These are phyloP conservation scores for Mucor irregularis DNA, from an alignment of 371 early-diverging fungal genomes.

Conservation along the genomic window DNA sequence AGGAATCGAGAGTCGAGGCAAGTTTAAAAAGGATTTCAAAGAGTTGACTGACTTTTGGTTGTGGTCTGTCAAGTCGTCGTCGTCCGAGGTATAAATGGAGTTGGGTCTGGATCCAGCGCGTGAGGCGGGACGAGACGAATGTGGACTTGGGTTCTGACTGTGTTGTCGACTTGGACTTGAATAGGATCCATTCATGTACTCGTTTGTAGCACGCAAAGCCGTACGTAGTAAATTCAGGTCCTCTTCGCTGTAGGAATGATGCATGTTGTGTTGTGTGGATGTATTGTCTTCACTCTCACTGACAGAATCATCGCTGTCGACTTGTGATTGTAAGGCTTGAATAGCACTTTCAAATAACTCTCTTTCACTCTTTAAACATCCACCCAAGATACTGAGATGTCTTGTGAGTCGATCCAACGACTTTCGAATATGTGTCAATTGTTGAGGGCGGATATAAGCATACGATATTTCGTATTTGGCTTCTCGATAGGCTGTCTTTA, in stretches of 20 bases:
- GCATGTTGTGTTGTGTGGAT: not conserved
- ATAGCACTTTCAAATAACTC: slow-evolving; percentile 46
- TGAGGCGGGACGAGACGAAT: slow-evolving; percentile 4
- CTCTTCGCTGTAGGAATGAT: slow-evolving; percentile 31
- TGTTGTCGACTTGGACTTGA: slow-evolving; percentile 5
- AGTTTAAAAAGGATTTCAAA: slow-evolving; percentile 30
- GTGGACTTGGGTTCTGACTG: not conserved
- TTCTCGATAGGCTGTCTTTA: slow-evolving; percentile 47
- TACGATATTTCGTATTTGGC: slow-evolving; percentile 52
- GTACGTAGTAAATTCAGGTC: slow-evolving; percentile 26
- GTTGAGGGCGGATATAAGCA: slow-evolving; percentile 42
- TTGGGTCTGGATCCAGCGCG: slow-evolving; percentile 11
- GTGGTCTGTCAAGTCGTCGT: slow-evolving; percentile 29
- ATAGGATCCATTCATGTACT: slow-evolving; percentile 11
- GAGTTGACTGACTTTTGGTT: slow-evolving; percentile 43
- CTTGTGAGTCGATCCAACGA: slow-evolving; percentile 41
- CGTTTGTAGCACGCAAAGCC: slow-evolving; percentile 32
- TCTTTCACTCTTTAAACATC: slow-evolving; percentile 45
- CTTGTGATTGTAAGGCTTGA: slow-evolving; percentile 19
- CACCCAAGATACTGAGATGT: slow-evolving; percentile 45
- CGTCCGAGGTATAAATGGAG: slow-evolving; percentile 20
- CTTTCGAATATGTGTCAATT: slow-evolving; percentile 37
- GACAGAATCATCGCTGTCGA: slow-evolving; percentile 19
- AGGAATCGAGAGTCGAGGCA: slow-evolving; percentile 24
- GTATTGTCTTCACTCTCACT: slow-evolving; percentile 12